phyloP scores from a whole-genome alignment of 768 basidiomycete genomes.

The Mycena galericulata region DNA sequence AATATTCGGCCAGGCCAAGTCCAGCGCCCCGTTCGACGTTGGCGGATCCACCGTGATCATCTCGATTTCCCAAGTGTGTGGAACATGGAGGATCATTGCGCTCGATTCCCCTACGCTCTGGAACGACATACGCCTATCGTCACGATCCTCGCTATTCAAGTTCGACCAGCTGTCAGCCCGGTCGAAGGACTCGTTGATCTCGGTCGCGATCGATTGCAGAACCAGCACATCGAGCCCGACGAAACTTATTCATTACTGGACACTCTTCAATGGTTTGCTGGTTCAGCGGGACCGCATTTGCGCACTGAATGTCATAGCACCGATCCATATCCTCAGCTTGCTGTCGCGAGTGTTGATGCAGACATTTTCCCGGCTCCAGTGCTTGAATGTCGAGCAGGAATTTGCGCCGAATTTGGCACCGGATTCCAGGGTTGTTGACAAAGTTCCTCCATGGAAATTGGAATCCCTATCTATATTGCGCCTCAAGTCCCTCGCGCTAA shows the following conservation, averaged over 20 bases:
- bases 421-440: background rate
- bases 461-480: background rate
- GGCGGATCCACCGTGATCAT: conserved; percentile 10
- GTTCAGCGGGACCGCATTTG: background rate
- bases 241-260: background rate
- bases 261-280: background rate
- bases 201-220: conserved; percentile 12
- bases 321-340: conserved; percentile 14
- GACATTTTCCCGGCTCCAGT: background rate
- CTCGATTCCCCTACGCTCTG: conserved; percentile 4
- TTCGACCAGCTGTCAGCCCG: conserved; percentile 1
- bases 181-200: background rate
- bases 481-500: conserved; percentile 2
- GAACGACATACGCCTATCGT: conserved; percentile 11
- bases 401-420: background rate
- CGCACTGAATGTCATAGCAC: conserved; percentile 10
- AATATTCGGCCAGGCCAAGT: conserved; percentile 9
- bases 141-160: conserved; percentile 3
- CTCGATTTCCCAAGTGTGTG: conserved; percentile 16
- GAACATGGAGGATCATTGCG: conserved; percentile 7
- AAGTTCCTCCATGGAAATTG: background rate
- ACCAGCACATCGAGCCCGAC: background rate
- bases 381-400: background rate
- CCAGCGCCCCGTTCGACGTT: background rate
- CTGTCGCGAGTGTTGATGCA: background rate